Percentiles rank a stretch among this genome's conserved stretches.
Evolutionary conservation across 2,329 filamentous ascomycete species (phyloP).

Genomic region (Fusarium denticulatum): DNA sequence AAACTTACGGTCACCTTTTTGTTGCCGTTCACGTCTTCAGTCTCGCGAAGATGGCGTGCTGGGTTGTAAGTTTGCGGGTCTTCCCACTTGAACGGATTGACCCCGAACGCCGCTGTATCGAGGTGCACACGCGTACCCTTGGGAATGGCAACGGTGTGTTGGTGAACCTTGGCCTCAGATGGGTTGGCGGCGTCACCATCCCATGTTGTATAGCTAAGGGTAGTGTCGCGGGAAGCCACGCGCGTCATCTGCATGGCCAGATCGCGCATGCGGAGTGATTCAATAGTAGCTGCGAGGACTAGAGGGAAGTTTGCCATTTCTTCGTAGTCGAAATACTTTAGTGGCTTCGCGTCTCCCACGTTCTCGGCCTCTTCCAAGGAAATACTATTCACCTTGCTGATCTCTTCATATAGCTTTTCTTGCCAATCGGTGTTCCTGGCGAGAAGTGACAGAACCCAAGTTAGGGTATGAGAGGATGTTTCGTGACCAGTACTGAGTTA

Average conservation of each 20-base stretch:
- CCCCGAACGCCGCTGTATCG: not conserved
- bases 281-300: not conserved
- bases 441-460: not conserved
- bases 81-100: not conserved
- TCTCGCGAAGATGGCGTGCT: not conserved
- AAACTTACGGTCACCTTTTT: not conserved
- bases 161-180: not conserved
- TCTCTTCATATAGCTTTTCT: not conserved
- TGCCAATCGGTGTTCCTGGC: not conserved
- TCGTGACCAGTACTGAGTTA: not conserved
- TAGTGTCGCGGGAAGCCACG: not conserved
- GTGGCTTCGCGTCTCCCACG: not conserved
- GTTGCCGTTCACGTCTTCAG: not conserved
- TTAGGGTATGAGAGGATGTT: not conserved
- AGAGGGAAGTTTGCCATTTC: not conserved
- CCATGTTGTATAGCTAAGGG: not conserved
- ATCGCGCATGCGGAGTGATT: not conserved
- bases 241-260: not conserved
- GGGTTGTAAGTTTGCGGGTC: not conserved
- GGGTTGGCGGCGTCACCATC: not conserved
- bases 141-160: not conserved
- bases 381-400: not conserved
- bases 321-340: not conserved
- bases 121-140: not conserved
- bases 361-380: not conserved